Percentiles rank a stretch among this genome's conserved stretches.
Evolutionary conservation across 768 basidiomycete species (phyloP).

Genomic region (Psilocybe sp.): DNA sequence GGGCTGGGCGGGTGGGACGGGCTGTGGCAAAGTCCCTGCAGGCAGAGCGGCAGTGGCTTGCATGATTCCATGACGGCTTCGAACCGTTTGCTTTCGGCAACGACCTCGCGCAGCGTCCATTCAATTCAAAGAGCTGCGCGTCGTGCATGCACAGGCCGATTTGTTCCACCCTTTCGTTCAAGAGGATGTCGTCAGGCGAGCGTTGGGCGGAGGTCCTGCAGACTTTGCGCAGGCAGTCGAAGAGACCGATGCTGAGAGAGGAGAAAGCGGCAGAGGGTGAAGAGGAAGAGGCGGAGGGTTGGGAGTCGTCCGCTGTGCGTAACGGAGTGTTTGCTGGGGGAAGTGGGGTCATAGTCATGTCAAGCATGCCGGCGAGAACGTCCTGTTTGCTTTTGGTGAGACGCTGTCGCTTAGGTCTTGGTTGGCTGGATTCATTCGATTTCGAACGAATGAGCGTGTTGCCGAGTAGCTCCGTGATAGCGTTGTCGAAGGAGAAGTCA

Average conservation of each 20-base stretch:
- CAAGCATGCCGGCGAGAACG: too few relatives aligned
- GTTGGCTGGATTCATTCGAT: too few relatives aligned
- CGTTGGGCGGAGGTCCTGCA: conserved; percentile 51
- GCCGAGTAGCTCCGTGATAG: too few relatives aligned
- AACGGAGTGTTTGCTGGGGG: too few relatives aligned
- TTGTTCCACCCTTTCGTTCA: conserved; percentile 70
- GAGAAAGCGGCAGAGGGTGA: background rate
- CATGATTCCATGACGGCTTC: conserved; percentile 40
- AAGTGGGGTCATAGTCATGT: too few relatives aligned
- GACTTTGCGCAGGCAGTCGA: conserved; percentile 52
- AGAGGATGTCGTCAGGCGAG: conserved; percentile 8
- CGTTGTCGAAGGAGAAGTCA: too few relatives aligned
- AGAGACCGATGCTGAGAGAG: conserved; percentile 44
- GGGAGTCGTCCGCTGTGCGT: too few relatives aligned
- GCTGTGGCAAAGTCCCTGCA: conserved; percentile 15
- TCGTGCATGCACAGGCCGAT: conserved; percentile 72
- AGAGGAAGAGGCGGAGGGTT: too few relatives aligned
- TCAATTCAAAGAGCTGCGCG: conserved; percentile 63
- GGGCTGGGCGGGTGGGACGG: conserved; percentile 47
- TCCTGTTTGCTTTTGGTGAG: too few relatives aligned
- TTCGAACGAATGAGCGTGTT: too few relatives aligned
- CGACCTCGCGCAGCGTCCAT: conserved; percentile 72
- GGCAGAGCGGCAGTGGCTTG: conserved; percentile 19
- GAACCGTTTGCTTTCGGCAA: conserved; percentile 52
- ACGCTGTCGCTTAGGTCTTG: too few relatives aligned